phyloP scores from a whole-genome alignment of 179 eudicot genomes.

The Spergularia azorica region DNA sequence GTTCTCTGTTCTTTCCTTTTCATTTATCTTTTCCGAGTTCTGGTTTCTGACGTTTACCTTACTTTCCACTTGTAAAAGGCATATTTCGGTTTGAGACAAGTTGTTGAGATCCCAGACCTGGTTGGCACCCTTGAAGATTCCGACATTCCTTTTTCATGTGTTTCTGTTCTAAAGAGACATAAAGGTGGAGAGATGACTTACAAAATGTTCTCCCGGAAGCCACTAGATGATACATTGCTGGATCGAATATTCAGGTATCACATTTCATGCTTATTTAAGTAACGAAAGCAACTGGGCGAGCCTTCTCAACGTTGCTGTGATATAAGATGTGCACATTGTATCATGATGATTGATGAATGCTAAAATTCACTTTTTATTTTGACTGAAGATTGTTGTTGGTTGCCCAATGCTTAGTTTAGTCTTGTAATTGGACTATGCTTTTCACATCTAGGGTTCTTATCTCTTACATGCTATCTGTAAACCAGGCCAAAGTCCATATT shows the following conservation, averaged over 20 bases:
- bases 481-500: not conserved
- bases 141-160: slow-evolving; percentile 71
- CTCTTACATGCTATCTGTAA: not conserved
- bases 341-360: slow-evolving; percentile 2
- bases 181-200: slow-evolving; percentile 52
- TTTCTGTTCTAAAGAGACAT: slow-evolving; percentile 74
- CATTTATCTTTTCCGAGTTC: not conserved
- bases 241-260: slow-evolving; percentile 75
- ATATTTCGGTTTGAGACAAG: slow-evolving; percentile 66
- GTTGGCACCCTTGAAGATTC: slow-evolving; percentile 79
- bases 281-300: not conserved
- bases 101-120: slow-evolving; percentile 63
- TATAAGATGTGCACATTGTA: slow-evolving; percentile 3
- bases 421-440: not conserved
- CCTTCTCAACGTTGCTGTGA: slow-evolving; percentile 1
- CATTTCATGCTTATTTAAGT: not conserved
- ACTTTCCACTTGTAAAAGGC: slow-evolving; percentile 41
- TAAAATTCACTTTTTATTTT: not conserved
- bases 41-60: not conserved
- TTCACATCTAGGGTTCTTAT: not conserved
- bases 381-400: not conserved
- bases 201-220: slow-evolving; percentile 85
- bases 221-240: slow-evolving; percentile 64
- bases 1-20: not conserved
- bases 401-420: not conserved